phyloP scores from a whole-genome alignment of 768 basidiomycete genomes.

The Hygrophoropsis aurantiaca region DNA sequence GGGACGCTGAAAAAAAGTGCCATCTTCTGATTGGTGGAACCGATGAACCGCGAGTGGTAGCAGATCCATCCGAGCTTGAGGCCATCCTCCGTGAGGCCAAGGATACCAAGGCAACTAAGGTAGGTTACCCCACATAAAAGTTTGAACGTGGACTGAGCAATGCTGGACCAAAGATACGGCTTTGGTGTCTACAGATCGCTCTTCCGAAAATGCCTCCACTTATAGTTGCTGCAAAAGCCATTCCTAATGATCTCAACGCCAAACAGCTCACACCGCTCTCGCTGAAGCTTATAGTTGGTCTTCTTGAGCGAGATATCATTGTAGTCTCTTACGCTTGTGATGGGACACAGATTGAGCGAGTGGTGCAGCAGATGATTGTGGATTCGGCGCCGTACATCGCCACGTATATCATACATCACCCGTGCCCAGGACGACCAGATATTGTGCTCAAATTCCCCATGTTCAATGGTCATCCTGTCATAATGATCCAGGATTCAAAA shows the following conservation, averaged over 20 bases:
- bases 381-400: neutral
- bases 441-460: neutral
- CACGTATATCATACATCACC: neutral
- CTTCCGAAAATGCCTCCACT: slow-evolving; percentile 32
- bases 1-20: slow-evolving; percentile 12
- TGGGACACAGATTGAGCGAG: neutral
- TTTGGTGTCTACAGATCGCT: slow-evolving; percentile 33
- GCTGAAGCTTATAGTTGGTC: neutral
- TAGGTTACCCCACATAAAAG: too few relatives aligned
- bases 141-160: too few relatives aligned
- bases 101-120: slow-evolving; percentile 20
- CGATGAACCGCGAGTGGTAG: slow-evolving; percentile 19
- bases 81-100: slow-evolving; percentile 9
- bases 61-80: slow-evolving; percentile 16
- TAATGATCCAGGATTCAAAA: slow-evolving; percentile 29
- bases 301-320: too few relatives aligned
- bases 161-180: too few relatives aligned
- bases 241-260: slow-evolving; percentile 19
- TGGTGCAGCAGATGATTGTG: neutral
- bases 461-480: slow-evolving; percentile 3
- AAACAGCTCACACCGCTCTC: slow-evolving; percentile 5
- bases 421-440: neutral
- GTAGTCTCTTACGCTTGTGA: neutral
- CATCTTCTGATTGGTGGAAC: slow-evolving; percentile 26
- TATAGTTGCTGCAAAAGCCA: slow-evolving; percentile 33